Evolutionary conservation across 768 basidiomycete genomes (phyloP).

Genomic region (Floccularia luteovirens): DNA sequence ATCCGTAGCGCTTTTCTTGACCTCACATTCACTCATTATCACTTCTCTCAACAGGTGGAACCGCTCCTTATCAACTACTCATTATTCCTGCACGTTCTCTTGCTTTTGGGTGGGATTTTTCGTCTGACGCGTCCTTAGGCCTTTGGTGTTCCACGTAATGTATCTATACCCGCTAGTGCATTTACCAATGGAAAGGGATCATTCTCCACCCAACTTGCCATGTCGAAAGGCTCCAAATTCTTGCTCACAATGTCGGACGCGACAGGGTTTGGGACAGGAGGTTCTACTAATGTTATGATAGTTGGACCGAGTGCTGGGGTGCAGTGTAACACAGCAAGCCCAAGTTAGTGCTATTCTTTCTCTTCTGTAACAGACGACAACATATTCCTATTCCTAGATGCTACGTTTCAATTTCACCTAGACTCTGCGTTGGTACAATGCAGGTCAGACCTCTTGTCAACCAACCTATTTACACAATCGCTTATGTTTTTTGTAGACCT

Average conservation of each 20-base stretch:
- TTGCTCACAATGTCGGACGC: slow-evolving; percentile 66
- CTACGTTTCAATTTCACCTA: slow-evolving; percentile 41
- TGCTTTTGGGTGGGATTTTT: not conserved
- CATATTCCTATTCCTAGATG: slow-evolving; percentile 6
- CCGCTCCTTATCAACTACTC: slow-evolving; percentile 41
- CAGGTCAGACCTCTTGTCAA: slow-evolving; percentile 29
- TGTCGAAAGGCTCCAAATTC: slow-evolving; percentile 30
- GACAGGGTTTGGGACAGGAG: slow-evolving; percentile 62
- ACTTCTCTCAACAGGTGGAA: slow-evolving; percentile 38
- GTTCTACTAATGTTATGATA: slow-evolving; percentile 38
- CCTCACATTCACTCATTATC: slow-evolving; percentile 4
- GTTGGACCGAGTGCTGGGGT: slow-evolving; percentile 40
- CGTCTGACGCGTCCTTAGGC: slow-evolving; percentile 26
- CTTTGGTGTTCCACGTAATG: slow-evolving; percentile 44
- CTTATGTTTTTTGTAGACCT: slow-evolving; percentile 21
- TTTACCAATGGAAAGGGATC: slow-evolving; percentile 48
- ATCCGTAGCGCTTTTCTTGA: slow-evolving; percentile 8
- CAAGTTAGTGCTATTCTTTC: slow-evolving; percentile 19
- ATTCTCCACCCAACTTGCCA: slow-evolving; percentile 38
- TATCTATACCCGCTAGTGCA: slow-evolving; percentile 47
- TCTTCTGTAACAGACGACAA: not conserved
- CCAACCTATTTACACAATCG: slow-evolving; percentile 1
- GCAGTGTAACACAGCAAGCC: slow-evolving; percentile 41
- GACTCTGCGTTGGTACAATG: slow-evolving; percentile 53
- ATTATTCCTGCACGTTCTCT: slow-evolving; percentile 42